Conservation (phyloP, 805 yeast species). For the Debaryomyces maramus region DNA sequence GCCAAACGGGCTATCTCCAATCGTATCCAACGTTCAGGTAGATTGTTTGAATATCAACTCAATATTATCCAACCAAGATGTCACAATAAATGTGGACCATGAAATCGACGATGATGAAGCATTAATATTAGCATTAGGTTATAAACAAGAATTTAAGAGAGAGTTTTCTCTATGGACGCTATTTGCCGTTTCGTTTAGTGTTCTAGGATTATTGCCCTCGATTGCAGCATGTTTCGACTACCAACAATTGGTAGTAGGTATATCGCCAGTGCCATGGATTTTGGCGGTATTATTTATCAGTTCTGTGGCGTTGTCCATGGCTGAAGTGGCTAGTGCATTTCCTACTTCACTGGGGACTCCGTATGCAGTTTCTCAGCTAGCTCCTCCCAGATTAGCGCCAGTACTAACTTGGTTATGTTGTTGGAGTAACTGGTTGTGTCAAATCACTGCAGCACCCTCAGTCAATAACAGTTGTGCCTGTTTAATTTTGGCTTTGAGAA, state of each 20-base stretch:
- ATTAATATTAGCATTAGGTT: conserved; percentile 56
- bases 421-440: conserved; percentile 65
- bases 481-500: conserved; percentile 53
- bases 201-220: conserved; percentile 64
- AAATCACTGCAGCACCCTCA: conserved; percentile 62
- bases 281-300: conserved; percentile 56
- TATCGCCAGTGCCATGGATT: conserved; percentile 62
- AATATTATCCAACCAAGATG: conserved; percentile 37
- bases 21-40: conserved; percentile 28
- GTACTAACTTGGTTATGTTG: conserved; percentile 62
- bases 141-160: conserved; percentile 62
- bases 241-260: conserved; percentile 60
- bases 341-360: conserved; percentile 72
- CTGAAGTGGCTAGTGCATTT: conserved; percentile 63
- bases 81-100: conserved; percentile 48
- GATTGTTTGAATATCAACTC: conserved; percentile 39
- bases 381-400: conserved; percentile 55
- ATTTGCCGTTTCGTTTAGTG: conserved; percentile 63
- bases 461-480: conserved; percentile 58
- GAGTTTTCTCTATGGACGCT: conserved; percentile 57
- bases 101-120: conserved; percentile 51
- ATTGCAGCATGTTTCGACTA: conserved; percentile 63
- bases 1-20: conserved; percentile 15
- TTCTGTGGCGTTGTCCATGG: conserved; percentile 60
- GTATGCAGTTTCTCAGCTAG: conserved; percentile 62